Evolutionary conservation across 768 basidiomycete genomes (phyloP).

Genomic region (Boletus bicolor): DNA sequence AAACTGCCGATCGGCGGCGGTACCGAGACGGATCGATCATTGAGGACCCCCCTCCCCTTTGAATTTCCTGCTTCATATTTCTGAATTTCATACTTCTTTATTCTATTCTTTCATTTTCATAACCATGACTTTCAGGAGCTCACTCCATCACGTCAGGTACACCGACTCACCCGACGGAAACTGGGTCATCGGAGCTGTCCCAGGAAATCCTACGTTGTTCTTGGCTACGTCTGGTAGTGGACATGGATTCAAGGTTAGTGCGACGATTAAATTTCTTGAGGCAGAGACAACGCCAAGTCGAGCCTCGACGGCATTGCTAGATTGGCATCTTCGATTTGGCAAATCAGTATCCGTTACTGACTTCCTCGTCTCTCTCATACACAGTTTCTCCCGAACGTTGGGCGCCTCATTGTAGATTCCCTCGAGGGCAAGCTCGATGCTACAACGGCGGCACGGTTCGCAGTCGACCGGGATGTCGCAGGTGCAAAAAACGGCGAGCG

Average conservation of each 20-base stretch:
- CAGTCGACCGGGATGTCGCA: slow-evolving; percentile 46
- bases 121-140: neutral
- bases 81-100: slow-evolving; percentile 3
- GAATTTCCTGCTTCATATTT: neutral
- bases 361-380: neutral
- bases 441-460: slow-evolving; percentile 55
- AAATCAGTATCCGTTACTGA: neutral
- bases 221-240: slow-evolving; percentile 89
- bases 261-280: neutral
- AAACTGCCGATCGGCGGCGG: neutral
- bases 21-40: neutral
- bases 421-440: slow-evolving; percentile 62
- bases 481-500: slow-evolving; percentile 23
- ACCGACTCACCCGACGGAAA: slow-evolving; percentile 82
- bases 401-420: slow-evolving; percentile 68
- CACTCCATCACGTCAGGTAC: slow-evolving; percentile 56
- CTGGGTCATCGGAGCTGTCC: slow-evolving; percentile 83
- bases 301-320: neutral
- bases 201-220: slow-evolving; percentile 55
- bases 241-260: slow-evolving; percentile 76
- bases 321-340: neutral
- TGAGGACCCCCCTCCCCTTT: slow-evolving; percentile 6
- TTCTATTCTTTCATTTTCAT: neutral
- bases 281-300: neutral
- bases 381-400: slow-evolving; percentile 86